Evolutionary conservation across 257 asterid genomes (phyloP).

Genomic region (Fraxinus americana): DNA sequence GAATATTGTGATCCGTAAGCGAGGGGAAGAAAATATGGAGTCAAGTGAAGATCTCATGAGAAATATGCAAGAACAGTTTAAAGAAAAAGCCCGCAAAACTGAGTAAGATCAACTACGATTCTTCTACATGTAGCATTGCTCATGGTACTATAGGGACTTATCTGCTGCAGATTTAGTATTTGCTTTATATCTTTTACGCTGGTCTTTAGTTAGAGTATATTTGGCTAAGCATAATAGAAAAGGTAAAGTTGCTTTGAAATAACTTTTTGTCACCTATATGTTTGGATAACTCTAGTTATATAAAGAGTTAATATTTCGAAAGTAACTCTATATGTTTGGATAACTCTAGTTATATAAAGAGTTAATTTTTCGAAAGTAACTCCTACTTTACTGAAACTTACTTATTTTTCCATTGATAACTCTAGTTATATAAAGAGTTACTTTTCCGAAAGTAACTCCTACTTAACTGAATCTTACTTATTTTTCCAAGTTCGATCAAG

Average conservation of each 20-base stretch:
- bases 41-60: slow-evolving; percentile 89
- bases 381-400: no score
- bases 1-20: slow-evolving; percentile 85
- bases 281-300: neutral
- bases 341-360: no score
- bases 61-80: slow-evolving; percentile 99
- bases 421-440: neutral
- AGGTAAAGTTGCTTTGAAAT: neutral
- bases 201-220: neutral
- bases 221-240: neutral
- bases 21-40: slow-evolving; percentile 86
- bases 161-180: slow-evolving; percentile 17
- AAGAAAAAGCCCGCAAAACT: slow-evolving; percentile 98
- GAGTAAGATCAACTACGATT: slow-evolving; percentile 67
- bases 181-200: neutral
- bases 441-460: neutral
- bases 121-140: slow-evolving; percentile 16
- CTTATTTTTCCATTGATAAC: neutral
- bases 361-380: no score
- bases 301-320: no score
- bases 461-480: neutral
- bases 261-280: neutral
- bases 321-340: neutral
- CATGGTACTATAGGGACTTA: slow-evolving; percentile 19
- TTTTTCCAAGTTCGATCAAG: neutral